A percentile compares a stretch with the other conserved stretches of the same genome.
Evolutionary conservation across 176 grass and related monocot species (phyloP).

Genomic region (Hyparrhenia diplandra): DNA sequence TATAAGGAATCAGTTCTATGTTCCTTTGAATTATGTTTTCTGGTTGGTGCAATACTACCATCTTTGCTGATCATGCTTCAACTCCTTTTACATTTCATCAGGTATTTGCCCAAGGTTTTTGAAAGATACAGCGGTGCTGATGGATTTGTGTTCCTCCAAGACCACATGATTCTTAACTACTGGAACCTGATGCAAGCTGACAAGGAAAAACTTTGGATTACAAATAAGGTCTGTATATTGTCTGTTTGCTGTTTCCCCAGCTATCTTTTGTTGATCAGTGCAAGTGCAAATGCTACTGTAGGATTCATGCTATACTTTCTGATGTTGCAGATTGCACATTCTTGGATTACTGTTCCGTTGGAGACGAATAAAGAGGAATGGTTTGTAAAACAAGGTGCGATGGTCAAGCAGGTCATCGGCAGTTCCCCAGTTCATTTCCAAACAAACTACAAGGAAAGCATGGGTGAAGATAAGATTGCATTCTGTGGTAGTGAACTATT

Average conservation of each 20-base stretch:
- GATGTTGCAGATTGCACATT: constrained; percentile 60
- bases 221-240: constrained; percentile 67
- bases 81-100: constrained; percentile 20
- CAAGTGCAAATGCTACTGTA: constrained; percentile 7
- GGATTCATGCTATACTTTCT: constrained; percentile 25
- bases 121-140: constrained; percentile 74
- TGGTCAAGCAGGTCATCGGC: constrained; percentile 73
- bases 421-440: constrained; percentile 98
- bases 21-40: not conserved
- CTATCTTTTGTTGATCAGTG: not conserved
- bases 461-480: constrained; percentile 62
- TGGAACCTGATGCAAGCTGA: constrained; percentile 97
- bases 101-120: constrained; percentile 95
- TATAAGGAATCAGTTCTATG: not conserved
- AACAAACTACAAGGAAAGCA: constrained; percentile 82
- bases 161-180: constrained; percentile 95
- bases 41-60: not conserved
- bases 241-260: not conserved
- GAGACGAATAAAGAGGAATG: constrained; percentile 68
- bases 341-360: constrained; percentile 69
- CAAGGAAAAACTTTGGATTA: constrained; percentile 96
- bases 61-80: constrained; percentile 20
- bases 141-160: constrained; percentile 95
- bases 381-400: constrained; percentile 80
- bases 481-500: constrained; percentile 88